Percentiles rank a stretch among this genome's conserved stretches.
phyloP scores from a whole-genome alignment of 2,329 filamentous ascomycete genomes.

The Lasiodiplodia citricola region DNA sequence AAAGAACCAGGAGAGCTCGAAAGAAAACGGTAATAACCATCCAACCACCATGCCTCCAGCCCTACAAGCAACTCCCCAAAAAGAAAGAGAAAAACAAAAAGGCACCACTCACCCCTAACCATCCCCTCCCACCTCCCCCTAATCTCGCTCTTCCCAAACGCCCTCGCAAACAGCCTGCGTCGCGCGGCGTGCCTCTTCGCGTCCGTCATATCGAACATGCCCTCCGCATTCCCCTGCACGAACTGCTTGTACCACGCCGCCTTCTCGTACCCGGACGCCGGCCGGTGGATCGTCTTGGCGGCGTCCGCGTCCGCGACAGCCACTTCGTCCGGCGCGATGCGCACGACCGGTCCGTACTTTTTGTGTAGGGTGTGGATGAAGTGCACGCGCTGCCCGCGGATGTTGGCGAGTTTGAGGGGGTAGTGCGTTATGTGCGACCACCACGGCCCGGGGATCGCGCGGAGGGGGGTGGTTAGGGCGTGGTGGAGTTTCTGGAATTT shows the following conservation, averaged over 20 bases:
- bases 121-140: conserved; percentile 43
- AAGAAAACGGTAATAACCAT: too few relatives aligned
- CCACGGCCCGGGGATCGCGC: conserved; percentile 39
- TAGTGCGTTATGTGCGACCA: conserved; percentile 41
- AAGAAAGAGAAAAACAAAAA: neutral
- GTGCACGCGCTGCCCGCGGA: conserved; percentile 45
- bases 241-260: conserved; percentile 11
- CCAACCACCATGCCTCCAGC: too few relatives aligned
- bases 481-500: conserved; percentile 25
- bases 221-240: conserved; percentile 20
- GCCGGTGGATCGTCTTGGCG: conserved; percentile 40
- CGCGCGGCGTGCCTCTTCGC: conserved; percentile 41
- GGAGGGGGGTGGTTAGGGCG: conserved; percentile 36
- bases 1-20: too few relatives aligned
- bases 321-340: conserved; percentile 25
- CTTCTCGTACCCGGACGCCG: conserved; percentile 34
- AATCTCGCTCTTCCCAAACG: conserved; percentile 44
- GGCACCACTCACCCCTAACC: conserved; percentile 37
- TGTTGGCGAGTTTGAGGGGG: conserved; percentile 45
- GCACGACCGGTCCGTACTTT: conserved; percentile 21
- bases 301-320: conserved; percentile 4
- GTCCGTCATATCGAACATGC: conserved; percentile 47
- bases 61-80: neutral
- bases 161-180: conserved; percentile 44
- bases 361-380: conserved; percentile 40